A percentile compares a stretch with the other conserved stretches of the same genome.
These are phyloP conservation scores for Selaginella tamariscina DNA, from an alignment of 75 land plant species.

Conservation along the genomic window DNA sequence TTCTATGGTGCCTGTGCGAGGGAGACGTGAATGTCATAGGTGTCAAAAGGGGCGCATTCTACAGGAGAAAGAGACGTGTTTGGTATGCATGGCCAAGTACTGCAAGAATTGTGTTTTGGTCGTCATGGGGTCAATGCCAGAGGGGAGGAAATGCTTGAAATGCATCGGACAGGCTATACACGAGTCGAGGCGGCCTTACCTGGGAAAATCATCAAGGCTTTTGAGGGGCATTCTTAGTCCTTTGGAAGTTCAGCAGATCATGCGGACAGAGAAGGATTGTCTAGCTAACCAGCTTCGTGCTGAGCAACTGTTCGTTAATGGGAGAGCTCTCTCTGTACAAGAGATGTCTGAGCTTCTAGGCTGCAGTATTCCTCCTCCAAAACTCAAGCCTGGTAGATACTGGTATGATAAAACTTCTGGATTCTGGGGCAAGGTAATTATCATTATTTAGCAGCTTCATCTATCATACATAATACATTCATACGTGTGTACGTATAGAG, in stretches of 20 bases:
- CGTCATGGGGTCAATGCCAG: conserved; percentile 99
- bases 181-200: conserved; percentile 46
- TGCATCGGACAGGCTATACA: conserved; percentile 79
- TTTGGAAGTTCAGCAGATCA: conserved; percentile 65
- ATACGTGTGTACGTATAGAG: too few relatives aligned
- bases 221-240: conserved; percentile 62
- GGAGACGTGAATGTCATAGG: conserved; percentile 61
- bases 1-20: conserved; percentile 10
- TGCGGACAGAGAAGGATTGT: conserved; percentile 86
- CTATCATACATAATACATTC: too few relatives aligned
- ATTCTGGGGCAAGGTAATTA: conserved; percentile 95
- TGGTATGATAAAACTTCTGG: conserved; percentile 99
- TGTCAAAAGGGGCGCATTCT: conserved; percentile 60
- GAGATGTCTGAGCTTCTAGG: conserved; percentile 53
- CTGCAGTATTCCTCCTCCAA: conserved; percentile 66
- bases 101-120: conserved; percentile 71
- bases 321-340: conserved; percentile 43
- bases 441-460: not conserved
- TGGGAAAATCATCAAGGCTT: conserved; percentile 86
- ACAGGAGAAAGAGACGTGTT: conserved; percentile 81
- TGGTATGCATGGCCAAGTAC: conserved; percentile 83
- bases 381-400: conserved; percentile 77
- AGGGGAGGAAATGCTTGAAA: conserved; percentile 83
- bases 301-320: conserved; percentile 69
- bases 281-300: conserved; percentile 74